Conservation (phyloP, 1,139 yeast species). For the Citeromyces hawaiiensis region DNA sequence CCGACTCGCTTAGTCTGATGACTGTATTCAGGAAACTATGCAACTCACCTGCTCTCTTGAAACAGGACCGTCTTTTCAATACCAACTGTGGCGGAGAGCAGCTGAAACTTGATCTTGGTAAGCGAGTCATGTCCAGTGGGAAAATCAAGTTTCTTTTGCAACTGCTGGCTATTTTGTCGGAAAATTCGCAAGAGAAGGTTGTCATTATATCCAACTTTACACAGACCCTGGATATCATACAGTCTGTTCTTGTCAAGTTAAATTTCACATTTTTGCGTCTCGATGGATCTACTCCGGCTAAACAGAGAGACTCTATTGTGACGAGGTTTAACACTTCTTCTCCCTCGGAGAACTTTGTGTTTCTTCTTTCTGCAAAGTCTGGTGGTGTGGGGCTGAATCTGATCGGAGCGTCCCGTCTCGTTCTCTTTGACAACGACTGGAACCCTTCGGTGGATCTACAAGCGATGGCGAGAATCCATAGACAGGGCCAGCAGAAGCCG, state of each 20-base stretch:
- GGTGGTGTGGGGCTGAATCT: slow-evolving; percentile 93
- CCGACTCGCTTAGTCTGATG: slow-evolving; percentile 52
- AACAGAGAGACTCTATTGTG: slow-evolving; percentile 52
- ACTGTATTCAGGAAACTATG: slow-evolving; percentile 71
- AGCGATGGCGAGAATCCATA: slow-evolving; percentile 90
- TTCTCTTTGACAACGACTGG: slow-evolving; percentile 87
- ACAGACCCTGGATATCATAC: slow-evolving; percentile 70
- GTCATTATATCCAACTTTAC: slow-evolving; percentile 87
- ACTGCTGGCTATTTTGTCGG: slow-evolving; percentile 32
- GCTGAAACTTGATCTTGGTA: slow-evolving; percentile 13
- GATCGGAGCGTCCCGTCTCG: slow-evolving; percentile 78
- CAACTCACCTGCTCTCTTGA: slow-evolving; percentile 60
- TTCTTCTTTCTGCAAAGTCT: slow-evolving; percentile 75
- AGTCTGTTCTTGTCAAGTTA: slow-evolving; percentile 35
- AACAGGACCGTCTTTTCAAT: slow-evolving; percentile 19
- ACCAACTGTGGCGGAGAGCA: slow-evolving; percentile 14
- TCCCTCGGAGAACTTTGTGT: slow-evolving; percentile 36
- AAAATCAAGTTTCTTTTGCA: slow-evolving; percentile 43
- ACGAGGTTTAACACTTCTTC: slow-evolving; percentile 48
- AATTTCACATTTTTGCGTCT: slow-evolving; percentile 45
- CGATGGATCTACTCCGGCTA: slow-evolving; percentile 76
- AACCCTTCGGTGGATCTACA: slow-evolving; percentile 89
- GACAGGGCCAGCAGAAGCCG: slow-evolving; percentile 81
- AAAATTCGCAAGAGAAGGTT: slow-evolving; percentile 44
- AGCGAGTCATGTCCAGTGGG: slow-evolving; percentile 29